phyloP scores from a whole-genome alignment of 2,329 filamentous ascomycete species.

The Cordyceps militaris region DNA sequence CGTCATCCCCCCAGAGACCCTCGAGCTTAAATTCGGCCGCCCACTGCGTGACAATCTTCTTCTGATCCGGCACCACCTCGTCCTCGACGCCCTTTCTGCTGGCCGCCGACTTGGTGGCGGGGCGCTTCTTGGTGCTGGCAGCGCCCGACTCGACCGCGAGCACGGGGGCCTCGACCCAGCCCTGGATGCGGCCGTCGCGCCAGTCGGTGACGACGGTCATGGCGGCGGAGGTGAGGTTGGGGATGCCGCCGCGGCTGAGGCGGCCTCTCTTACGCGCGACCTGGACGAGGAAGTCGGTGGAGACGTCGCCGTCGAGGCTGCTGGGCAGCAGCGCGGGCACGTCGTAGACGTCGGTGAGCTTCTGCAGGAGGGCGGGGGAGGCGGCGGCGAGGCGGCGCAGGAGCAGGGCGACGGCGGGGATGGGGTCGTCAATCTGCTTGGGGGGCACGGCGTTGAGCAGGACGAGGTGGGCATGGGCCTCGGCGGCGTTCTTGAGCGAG shows the following conservation, averaged over 20 bases:
- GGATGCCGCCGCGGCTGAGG: conserved; percentile 80
- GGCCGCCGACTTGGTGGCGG: conserved; percentile 23
- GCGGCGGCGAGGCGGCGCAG: conserved; percentile 69
- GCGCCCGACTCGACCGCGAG: conserved; percentile 45
- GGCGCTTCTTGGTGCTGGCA: conserved; percentile 16
- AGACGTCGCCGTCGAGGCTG: conserved; percentile 63
- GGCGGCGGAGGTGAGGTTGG: conserved; percentile 80
- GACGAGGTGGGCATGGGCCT: conserved; percentile 76
- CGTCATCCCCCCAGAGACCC: conserved; percentile 73
- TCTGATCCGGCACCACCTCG: conserved; percentile 56
- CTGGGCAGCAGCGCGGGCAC: conserved; percentile 68
- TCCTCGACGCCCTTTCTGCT: conserved; percentile 36
- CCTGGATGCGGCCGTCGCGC: conserved; percentile 90
- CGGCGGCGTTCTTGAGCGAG: conserved; percentile 52
- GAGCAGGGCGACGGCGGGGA: conserved; percentile 81
- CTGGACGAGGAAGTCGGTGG: conserved; percentile 88
- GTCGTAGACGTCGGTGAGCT: conserved; percentile 77
- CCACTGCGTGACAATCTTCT: conserved; percentile 88
- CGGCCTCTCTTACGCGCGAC: conserved; percentile 89
- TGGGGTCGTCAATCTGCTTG: conserved; percentile 87
- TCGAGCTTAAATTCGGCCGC: conserved; percentile 93
- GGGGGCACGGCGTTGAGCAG: conserved; percentile 88
- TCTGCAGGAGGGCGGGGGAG: conserved; percentile 66
- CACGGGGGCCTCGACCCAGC: conserved; percentile 75
- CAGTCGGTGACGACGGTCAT: conserved; percentile 95